A percentile compares a stretch with the other conserved stretches of the same genome.
These are phyloP conservation scores for Ustilago lituana DNA, from an alignment of 1,284 basidiomycete genomes.

Conservation along the genomic window DNA sequence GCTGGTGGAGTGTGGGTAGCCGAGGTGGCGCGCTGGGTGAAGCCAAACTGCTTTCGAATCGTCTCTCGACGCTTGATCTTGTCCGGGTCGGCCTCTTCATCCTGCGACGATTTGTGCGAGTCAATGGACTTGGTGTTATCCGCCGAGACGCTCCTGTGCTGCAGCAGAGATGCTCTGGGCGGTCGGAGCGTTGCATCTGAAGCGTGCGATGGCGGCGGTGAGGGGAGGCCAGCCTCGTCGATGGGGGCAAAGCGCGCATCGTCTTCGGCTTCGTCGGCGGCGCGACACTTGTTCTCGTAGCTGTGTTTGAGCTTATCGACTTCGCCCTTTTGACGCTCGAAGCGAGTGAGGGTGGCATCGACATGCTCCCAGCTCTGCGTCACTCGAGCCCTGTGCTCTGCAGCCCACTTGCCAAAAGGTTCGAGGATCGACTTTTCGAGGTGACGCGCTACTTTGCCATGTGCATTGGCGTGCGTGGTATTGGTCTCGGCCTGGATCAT, in stretches of 20 bases:
- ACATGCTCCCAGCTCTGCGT: conserved; percentile 59
- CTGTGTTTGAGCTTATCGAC: conserved; percentile 52
- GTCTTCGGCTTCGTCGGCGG: conserved; percentile 65
- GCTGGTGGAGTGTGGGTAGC: conserved; percentile 10
- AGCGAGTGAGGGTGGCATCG: conserved; percentile 47
- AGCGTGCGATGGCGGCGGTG: conserved; percentile 10
- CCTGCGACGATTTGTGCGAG: conserved; percentile 3
- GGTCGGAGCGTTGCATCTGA: conserved; percentile 13
- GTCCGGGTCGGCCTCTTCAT: conserved; percentile 41
- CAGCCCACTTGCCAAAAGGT: conserved; percentile 61
- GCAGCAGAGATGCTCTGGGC: not conserved
- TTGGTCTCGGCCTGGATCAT: conserved; percentile 52
- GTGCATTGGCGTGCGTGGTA: conserved; percentile 48
- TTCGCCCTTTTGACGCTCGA: conserved; percentile 57
- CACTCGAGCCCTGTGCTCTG: conserved; percentile 52
- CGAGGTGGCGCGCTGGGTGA: conserved; percentile 44
- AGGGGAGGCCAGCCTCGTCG: conserved; percentile 22
- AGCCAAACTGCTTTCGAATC: conserved; percentile 65
- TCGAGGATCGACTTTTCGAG: conserved; percentile 54
- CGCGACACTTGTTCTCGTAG: conserved; percentile 63
- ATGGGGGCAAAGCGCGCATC: conserved; percentile 62
- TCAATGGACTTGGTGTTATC: conserved; percentile 18
- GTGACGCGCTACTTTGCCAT: conserved; percentile 49
- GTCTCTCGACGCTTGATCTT: conserved; percentile 62
- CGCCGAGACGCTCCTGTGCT: conserved; percentile 31